These are phyloP conservation scores for Phyllachora maydis DNA, from an alignment of 2,329 filamentous ascomycete species.

Conservation along the genomic window DNA sequence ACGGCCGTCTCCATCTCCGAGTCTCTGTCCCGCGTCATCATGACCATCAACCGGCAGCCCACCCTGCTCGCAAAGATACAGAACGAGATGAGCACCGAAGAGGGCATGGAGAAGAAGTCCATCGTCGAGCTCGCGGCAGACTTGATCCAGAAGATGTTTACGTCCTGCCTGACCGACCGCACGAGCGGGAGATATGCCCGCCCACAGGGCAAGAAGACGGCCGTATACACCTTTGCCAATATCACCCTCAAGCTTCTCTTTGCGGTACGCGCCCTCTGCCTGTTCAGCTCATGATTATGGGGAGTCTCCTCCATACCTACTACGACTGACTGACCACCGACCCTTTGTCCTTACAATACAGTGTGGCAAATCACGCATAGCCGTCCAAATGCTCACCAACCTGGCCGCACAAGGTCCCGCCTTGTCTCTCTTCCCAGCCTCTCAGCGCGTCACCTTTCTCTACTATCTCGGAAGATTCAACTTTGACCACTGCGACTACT, in stretches of 20 bases:
- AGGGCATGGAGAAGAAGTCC: slow-evolving; percentile 52
- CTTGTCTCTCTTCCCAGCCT: slow-evolving; percentile 60
- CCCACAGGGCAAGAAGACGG: slow-evolving; percentile 68
- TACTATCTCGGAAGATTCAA: slow-evolving; percentile 88
- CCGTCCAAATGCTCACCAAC: slow-evolving; percentile 75
- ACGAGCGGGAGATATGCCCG: slow-evolving; percentile 42
- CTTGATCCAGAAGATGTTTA: slow-evolving; percentile 77
- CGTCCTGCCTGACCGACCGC: slow-evolving; percentile 69
- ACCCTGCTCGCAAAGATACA: slow-evolving; percentile 51
- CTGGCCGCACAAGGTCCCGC: slow-evolving; percentile 71
- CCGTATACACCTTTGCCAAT: slow-evolving; percentile 84
- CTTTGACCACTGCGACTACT: slow-evolving; percentile 69
- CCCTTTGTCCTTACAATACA: too few relatives aligned
- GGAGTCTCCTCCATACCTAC: background rate
- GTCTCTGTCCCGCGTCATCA: slow-evolving; percentile 62
- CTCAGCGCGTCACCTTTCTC: slow-evolving; percentile 77
- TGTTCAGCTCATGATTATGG: too few relatives aligned
- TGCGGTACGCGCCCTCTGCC: slow-evolving; percentile 29
- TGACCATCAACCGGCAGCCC: slow-evolving; percentile 63
- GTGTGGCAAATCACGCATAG: slow-evolving; percentile 66
- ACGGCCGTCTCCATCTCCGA: slow-evolving; percentile 68
- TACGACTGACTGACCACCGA: slow-evolving; percentile 2
- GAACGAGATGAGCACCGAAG: slow-evolving; percentile 27
- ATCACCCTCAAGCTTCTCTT: slow-evolving; percentile 77
- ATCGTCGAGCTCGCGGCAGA: slow-evolving; percentile 78